phyloP scores from a whole-genome alignment of 345 rosid species.

The Brassica napus region Da-Ae NC_063436.1:30361001-30361500 shows the following conservation, averaged over 20 bases:
- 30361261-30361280: constrained; percentile 48
- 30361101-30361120: constrained; percentile 25
- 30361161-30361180: constrained; percentile 26
- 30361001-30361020: constrained; percentile 18
- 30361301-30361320: constrained; percentile 53
- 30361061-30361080: constrained; percentile 11
- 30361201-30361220: constrained; percentile 33
- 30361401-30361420: constrained; percentile 55
- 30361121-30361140: constrained; percentile 20
- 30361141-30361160: constrained; percentile 26
- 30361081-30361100: constrained; percentile 26
- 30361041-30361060: constrained; percentile 22
- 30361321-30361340: constrained; percentile 49
- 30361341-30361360: constrained; percentile 30
- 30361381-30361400: constrained; percentile 64
- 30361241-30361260: constrained; percentile 68
- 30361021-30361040: constrained; percentile 24
- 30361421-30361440: constrained; percentile 56
- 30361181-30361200: not conserved
- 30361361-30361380: constrained; percentile 52
- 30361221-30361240: constrained; percentile 52
- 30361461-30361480: constrained; percentile 54
- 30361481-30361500: constrained; percentile 43
- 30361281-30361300: constrained; percentile 52
- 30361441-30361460: constrained; percentile 63